phyloP scores from a whole-genome alignment of 176 grass and related monocot genomes.

The Cymbopogon citratus region DNA sequence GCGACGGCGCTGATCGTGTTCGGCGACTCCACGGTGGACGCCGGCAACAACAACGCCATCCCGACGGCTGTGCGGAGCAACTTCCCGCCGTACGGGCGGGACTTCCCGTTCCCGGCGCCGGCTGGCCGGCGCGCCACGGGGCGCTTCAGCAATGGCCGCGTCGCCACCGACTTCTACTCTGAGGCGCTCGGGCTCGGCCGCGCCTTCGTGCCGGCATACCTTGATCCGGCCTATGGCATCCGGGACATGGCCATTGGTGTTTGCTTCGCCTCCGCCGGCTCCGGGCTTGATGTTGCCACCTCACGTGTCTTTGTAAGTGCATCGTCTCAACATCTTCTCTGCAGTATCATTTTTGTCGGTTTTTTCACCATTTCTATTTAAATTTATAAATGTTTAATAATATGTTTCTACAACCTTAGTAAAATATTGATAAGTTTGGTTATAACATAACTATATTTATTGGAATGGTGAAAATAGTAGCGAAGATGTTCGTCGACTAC shows the following conservation, averaged over 20 bases:
- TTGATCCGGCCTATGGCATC: constrained; percentile 47
- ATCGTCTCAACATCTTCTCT: not conserved
- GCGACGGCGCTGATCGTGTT: constrained; percentile 62
- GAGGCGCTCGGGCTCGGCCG: constrained; percentile 46
- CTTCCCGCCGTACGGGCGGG: constrained; percentile 59
- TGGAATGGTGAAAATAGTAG: no score
- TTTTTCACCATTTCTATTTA: not conserved
- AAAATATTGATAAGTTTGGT: no score
- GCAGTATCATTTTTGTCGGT: not conserved
- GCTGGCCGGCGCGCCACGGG: constrained; percentile 41
- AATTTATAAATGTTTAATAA: not conserved
- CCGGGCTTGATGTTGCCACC: constrained; percentile 57
- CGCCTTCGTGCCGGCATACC: constrained; percentile 52
- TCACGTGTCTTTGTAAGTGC: constrained; percentile 48
- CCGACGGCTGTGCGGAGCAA: constrained; percentile 40
- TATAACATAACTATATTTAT: no score
- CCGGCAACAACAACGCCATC: constrained; percentile 67
- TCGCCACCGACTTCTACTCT: constrained; percentile 65
- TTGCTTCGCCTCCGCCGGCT: constrained; percentile 67
- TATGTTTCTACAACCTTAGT: no score
- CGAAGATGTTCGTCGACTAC: no score
- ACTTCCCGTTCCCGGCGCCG: constrained; percentile 27
- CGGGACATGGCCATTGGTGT: constrained; percentile 52
- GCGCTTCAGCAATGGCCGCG: constrained; percentile 67
- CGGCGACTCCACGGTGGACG: constrained; percentile 70